Conservation (phyloP, 176 grass and related monocot species). For the Musa schizocarpa region DNA sequence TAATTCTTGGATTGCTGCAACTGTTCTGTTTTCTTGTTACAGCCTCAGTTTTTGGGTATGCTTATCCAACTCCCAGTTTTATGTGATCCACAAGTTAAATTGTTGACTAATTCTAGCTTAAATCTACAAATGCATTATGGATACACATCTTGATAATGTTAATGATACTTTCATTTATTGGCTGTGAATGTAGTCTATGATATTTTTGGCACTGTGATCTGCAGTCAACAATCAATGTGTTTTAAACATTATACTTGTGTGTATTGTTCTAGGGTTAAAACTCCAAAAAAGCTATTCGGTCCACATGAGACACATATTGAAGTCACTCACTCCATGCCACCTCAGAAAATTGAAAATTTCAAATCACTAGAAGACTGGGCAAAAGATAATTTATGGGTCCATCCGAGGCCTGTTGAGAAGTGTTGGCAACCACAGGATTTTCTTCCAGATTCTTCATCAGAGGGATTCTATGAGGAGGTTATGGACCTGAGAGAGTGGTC, state of each 20-base stretch:
- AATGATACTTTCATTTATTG: no score
- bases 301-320: constrained; percentile 14
- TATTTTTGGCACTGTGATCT: background rate
- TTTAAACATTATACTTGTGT: background rate
- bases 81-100: no score
- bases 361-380: constrained; percentile 20
- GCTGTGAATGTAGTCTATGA: background rate
- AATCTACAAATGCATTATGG: no score
- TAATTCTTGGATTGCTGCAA: no score
- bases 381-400: constrained; percentile 15
- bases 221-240: background rate
- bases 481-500: no score
- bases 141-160: no score
- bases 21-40: no score
- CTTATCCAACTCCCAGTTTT: no score
- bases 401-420: constrained; percentile 23
- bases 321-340: constrained; percentile 22
- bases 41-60: no score
- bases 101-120: no score
- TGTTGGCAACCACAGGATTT: background rate
- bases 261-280: constrained; percentile 10
- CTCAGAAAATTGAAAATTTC: constrained; percentile 21
- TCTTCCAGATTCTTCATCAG: no score
- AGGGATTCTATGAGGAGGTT: no score
- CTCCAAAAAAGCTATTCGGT: constrained; percentile 7